Percentiles rank a stretch among this genome's conserved stretches.
Evolutionary conservation across 2,329 filamentous ascomycete species (phyloP).

Genomic region (Phyllosticta ampelicida): DNA sequence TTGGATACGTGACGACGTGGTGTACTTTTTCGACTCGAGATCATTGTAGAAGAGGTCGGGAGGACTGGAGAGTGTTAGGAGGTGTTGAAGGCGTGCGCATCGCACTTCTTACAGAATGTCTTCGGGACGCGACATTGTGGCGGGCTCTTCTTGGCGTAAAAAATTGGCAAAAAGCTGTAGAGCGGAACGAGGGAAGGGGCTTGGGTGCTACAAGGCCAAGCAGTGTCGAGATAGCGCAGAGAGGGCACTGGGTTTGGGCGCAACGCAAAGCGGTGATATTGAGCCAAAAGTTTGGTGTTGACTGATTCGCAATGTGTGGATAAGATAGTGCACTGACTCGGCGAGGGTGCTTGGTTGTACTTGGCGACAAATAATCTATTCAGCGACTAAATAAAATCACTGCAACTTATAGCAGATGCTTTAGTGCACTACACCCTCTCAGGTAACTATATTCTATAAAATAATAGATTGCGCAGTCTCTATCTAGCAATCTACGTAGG

Average conservation of each 20-base stretch:
- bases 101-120: constrained; percentile 63
- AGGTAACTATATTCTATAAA: no score
- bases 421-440: no score
- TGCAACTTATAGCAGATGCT: no score
- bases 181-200: neutral
- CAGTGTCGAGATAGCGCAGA: neutral
- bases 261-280: neutral
- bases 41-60: constrained; percentile 98
- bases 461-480: no score
- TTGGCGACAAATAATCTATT: no score
- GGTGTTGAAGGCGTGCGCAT: constrained; percentile 5
- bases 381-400: no score
- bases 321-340: neutral
- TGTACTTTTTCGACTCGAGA: constrained; percentile 91
- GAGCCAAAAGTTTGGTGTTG: constrained; percentile 9
- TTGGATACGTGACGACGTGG: constrained; percentile 87
- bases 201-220: neutral
- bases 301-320: neutral
- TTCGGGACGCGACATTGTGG: constrained; percentile 84
- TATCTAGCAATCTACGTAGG: no score
- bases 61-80: constrained; percentile 45
- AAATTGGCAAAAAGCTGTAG: neutral
- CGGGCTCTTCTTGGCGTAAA: neutral
- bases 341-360: no score
- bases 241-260: neutral